Percentiles rank a stretch among this genome's conserved stretches.
Evolutionary conservation across 495 filamentous ascomycete genomes (phyloP).

Genomic region (Penicillium macrosclerotiorum): DNA sequence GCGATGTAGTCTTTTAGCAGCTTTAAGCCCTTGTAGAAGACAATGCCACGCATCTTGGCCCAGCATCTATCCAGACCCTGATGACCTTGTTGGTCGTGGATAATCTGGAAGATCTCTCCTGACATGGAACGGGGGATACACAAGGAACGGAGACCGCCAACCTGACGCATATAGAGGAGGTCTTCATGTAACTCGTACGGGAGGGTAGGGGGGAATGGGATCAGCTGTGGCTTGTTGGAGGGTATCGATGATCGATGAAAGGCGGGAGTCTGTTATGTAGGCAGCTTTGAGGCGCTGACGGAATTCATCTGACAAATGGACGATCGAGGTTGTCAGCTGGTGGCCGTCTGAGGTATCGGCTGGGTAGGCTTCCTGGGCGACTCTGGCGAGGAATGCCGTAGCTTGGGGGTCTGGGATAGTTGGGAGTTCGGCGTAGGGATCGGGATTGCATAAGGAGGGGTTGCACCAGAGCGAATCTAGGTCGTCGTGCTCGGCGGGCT

Average conservation of each 20-base stretch:
- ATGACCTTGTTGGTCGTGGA: not conserved
- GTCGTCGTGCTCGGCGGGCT: no score
- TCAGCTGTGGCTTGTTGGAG: not conserved
- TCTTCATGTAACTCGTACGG: not conserved
- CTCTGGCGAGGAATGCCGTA: no score
- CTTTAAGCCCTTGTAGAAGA: not conserved
- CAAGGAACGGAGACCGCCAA: not conserved
- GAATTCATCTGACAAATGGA: not conserved
- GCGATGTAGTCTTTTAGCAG: not conserved
- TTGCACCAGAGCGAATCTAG: no score
- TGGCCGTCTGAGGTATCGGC: not conserved
- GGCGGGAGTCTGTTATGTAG: not conserved
- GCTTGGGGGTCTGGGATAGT: no score
- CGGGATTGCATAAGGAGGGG: no score
- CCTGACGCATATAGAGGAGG: not conserved
- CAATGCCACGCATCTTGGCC: not conserved
- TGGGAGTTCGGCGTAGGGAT: no score
- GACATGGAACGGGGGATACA: not conserved
- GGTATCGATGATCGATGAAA: not conserved
- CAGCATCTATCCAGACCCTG: not conserved
- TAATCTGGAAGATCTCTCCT: not conserved
- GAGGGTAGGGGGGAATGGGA: not conserved
- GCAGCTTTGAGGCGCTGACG: not conserved
- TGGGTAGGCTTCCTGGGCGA: no score
- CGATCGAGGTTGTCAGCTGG: not conserved